Percentiles rank a stretch among this genome's conserved stretches.
These are phyloP conservation scores for Pleomassaria siparia DNA, from an alignment of 2,329 filamentous ascomycete genomes.

Conservation along the genomic window DNA sequence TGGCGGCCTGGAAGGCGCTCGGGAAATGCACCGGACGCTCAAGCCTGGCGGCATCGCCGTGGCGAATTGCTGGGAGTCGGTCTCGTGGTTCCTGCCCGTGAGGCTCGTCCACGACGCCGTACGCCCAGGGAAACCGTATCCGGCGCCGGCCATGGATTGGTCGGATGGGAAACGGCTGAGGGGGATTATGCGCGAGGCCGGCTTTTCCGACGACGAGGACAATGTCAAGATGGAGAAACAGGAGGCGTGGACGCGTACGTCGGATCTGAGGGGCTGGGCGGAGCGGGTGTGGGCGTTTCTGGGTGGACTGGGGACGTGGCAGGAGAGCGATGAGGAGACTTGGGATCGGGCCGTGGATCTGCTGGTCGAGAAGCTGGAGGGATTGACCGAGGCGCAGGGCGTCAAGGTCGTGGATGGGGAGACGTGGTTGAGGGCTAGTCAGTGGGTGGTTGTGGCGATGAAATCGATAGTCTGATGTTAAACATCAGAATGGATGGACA, in stretches of 20 bases:
- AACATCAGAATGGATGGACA: too few relatives aligned
- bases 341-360: slow-evolving; percentile 33
- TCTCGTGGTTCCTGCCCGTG: slow-evolving; percentile 29
- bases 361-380: slow-evolving; percentile 20
- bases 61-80: slow-evolving; percentile 40
- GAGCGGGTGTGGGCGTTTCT: slow-evolving; percentile 35
- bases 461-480: too few relatives aligned
- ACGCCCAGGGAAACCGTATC: slow-evolving; percentile 20
- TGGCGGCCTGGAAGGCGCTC: slow-evolving; percentile 33
- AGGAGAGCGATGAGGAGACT: slow-evolving; percentile 24
- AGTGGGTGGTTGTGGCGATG: slow-evolving; percentile 31
- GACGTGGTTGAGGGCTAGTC: slow-evolving; percentile 30
- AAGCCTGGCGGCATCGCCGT: slow-evolving; percentile 41
- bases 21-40: slow-evolving; percentile 44
- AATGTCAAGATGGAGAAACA: slow-evolving; percentile 24
- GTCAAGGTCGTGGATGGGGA: slow-evolving; percentile 25
- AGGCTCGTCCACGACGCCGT: slow-evolving; percentile 19
- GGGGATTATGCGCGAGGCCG: slow-evolving; percentile 30
- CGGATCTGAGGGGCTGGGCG: slow-evolving; percentile 23
- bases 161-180: slow-evolving; percentile 28
- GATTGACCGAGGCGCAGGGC: slow-evolving; percentile 9
- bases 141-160: slow-evolving; percentile 25
- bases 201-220: slow-evolving; percentile 25
- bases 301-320: slow-evolving; percentile 28
- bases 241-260: slow-evolving; percentile 25